Base-by-base conservation (phyloP, 805 yeast species). In the Kuraishia cidri region DNA sequence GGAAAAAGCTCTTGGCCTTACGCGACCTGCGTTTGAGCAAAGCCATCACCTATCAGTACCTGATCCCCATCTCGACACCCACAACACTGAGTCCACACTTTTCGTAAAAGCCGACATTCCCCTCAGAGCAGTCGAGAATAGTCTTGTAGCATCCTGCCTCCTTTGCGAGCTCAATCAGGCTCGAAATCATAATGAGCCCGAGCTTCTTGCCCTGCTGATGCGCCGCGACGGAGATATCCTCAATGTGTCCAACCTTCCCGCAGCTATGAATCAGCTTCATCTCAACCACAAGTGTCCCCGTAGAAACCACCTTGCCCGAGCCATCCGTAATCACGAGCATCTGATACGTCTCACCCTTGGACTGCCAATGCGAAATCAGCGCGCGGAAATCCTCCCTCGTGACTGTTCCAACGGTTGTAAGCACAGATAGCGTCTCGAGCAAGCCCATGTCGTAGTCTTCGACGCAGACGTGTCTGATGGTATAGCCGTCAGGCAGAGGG, bases 181-280 rank as follows among this genome's bases (percentile, higher is more conserved):
- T 61, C 12, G 65, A 60, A 42, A 90, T 83, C 56, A 90, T 52
- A 12, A 66, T 58, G 43, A 66, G 62, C 0, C 98, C 98, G 30
- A 90, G 60, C 44, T 74, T 74, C 50, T 79, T 77, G 5, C 98
- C 98, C 49, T 88, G 97, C 50, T 83, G 83, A 13, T 66, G 58
- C 20, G 54, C 50, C 13, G 75, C 66, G 4, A 90, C 94, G 1
- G 97, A 80, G 39, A 90, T 90, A 52, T 90, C 98, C 50, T 90
- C 98, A 41, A 90, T 81, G 58, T 90, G 97, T 2, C 97, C 97
- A 4, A 85, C 94, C 33, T 68, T 56, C 0, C 95, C 94, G 52
- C 92, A 76, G 25, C 62, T 72, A 56, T 90, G 98, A 40, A 92
- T 86, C 40, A 80, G 58, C 54, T 90, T 90, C 31, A 68, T 69